phyloP scores from a whole-genome alignment of 2,329 filamentous ascomycete genomes.

The Exutisphaerella laricina region DNA sequence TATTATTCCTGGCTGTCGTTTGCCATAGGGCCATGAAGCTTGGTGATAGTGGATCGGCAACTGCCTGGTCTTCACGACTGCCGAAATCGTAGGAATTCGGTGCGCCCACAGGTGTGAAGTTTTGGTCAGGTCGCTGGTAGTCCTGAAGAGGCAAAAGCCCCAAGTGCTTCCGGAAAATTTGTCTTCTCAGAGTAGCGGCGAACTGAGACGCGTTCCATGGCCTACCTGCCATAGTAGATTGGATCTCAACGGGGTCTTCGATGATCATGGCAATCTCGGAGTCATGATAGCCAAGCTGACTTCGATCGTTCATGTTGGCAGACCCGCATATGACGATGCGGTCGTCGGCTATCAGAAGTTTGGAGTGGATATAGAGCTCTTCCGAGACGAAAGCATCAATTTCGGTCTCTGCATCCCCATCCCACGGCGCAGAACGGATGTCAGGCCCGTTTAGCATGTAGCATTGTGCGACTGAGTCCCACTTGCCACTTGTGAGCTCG shows the following conservation, averaged over 20 bases:
- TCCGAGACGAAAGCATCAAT: conserved; percentile 59
- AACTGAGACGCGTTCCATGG: conserved; percentile 68
- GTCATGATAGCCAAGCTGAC: conserved; percentile 77
- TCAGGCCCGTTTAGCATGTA: conserved; percentile 76
- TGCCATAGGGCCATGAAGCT: conserved; percentile 69
- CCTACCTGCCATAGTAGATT: conserved; percentile 66
- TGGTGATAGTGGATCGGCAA: conserved; percentile 66
- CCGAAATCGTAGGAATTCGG: conserved; percentile 50
- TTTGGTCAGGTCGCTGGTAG: conserved; percentile 54
- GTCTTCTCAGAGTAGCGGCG: conserved; percentile 72
- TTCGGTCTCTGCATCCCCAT: conserved; percentile 48
- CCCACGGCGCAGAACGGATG: conserved; percentile 60
- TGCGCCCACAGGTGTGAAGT: conserved; percentile 54
- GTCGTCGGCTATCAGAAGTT: conserved; percentile 77
- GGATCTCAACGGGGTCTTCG: conserved; percentile 66
- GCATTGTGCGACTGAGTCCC: conserved; percentile 71
- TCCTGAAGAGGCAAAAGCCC: conserved; percentile 73
- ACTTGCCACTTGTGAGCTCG: conserved; percentile 49
- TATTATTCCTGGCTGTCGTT: conserved; percentile 67
- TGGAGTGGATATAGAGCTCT: conserved; percentile 60
- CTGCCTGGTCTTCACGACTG: conserved; percentile 48
- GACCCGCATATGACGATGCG: conserved; percentile 74
- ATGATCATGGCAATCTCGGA: conserved; percentile 87
- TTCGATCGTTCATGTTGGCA: conserved; percentile 64
- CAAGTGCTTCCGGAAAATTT: conserved; percentile 87